Evolutionary conservation across 2,329 filamentous ascomycete genomes (phyloP).

Genomic region (Aureobasidium sp.): DNA sequence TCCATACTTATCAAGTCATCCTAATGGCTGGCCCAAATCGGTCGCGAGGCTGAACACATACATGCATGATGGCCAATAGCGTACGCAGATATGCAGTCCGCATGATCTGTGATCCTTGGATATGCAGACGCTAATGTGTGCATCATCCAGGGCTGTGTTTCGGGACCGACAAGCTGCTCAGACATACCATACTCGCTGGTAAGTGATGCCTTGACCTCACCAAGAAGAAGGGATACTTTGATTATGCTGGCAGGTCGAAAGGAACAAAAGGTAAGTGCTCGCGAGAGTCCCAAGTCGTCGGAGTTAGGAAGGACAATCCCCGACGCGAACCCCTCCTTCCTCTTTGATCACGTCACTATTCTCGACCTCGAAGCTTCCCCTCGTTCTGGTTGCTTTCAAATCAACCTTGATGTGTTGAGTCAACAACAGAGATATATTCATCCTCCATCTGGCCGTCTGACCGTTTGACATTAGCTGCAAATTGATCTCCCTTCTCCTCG

Average conservation of each 20-base stretch:
- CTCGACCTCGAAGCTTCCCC: neutral
- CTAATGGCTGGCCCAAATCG: neutral
- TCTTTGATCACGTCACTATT: neutral
- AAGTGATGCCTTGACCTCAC: neutral
- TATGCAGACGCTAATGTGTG: no score
- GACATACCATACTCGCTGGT: neutral
- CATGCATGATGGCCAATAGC: neutral
- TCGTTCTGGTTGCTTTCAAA: neutral
- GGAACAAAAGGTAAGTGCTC: neutral
- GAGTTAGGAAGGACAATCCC: neutral
- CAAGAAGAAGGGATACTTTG: no score
- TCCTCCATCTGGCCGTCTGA: neutral
- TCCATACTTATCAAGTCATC: neutral
- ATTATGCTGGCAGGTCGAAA: neutral
- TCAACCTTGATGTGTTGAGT: conserved; percentile 10
- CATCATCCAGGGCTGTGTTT: no score
- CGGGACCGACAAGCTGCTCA: neutral
- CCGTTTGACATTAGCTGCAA: neutral
- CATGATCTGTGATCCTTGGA: no score
- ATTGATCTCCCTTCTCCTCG: neutral
- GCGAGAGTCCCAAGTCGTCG: neutral
- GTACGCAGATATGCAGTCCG: no score
- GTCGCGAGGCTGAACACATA: neutral
- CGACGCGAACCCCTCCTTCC: neutral
- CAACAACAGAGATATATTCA: neutral